Evolutionary conservation across 495 filamentous ascomycete genomes (phyloP), one percentile per base, ranked within the genome.

Genomic region (Aspergillus cavernicola): DNA sequence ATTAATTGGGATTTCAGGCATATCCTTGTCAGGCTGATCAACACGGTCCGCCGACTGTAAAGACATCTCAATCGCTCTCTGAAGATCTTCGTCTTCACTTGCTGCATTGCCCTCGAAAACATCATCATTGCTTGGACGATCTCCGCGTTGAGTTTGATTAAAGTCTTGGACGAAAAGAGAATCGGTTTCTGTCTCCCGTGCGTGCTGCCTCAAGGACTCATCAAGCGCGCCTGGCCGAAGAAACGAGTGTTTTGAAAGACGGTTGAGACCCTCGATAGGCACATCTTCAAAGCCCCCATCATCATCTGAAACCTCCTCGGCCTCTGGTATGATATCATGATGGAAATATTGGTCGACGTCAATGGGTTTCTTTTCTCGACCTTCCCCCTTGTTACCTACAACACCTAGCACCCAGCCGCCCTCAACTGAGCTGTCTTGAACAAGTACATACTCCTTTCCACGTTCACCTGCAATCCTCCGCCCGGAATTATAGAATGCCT

Each of bases 361-460:
- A 53, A 98, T 97, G 1, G 93, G 92, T 62, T 86, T 92, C 46
- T 85, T 83, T 41, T 81, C 78, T 35, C 86, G 74, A 0, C 90
- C 90, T 45, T 82, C 78, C n/a, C n/a, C n/a, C 62, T 87, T 95
- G 37, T 90, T 88, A 23, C 85, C 88, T 18, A 98, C 91, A 31
- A 98, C 93, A 37, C 93, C 93, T 11, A 98, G 73, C 1, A 91
- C 90, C 90, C 90, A 98, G n/a, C 93, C 93, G 36, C 95, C 95
- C 68, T 95, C 93, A 8, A 92, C 89, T 5, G 89, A 88, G 45
- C 89, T 88, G 61, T 98, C 96, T 67, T 92, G 95, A 24, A 98
- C 92, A 2, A 98, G 76, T 28, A 97, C 89, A 64, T 98, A 98
- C 67, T 98, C 93, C 50, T 87, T 84, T 8, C 86, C 90, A 57